Evolutionary conservation across 1,284 basidiomycete species (phyloP).

Genomic region (Hymenochaete sp.): DNA sequence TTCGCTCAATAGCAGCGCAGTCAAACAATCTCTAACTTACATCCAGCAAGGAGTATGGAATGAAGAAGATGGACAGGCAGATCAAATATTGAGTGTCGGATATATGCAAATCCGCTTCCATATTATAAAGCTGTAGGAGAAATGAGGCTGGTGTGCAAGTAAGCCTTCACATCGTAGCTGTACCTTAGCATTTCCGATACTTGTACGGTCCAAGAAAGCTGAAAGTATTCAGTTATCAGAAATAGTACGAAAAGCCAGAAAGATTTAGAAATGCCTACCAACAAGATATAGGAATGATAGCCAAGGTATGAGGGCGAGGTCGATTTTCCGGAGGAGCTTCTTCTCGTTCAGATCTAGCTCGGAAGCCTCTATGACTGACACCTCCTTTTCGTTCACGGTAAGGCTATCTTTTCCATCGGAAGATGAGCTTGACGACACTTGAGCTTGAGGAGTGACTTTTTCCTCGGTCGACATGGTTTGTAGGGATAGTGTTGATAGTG

Average conservation of each 20-base stretch:
- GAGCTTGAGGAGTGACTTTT: background rate
- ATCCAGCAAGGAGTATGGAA: conserved; percentile 14
- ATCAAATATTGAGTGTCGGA: conserved; percentile 20
- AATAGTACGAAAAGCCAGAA: too few relatives aligned
- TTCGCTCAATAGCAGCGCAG: too few relatives aligned
- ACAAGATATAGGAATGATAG: conserved; percentile 65
- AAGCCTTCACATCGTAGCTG: conserved; percentile 7
- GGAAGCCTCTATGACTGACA: background rate
- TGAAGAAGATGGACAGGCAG: conserved; percentile 20
- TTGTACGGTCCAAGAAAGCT: conserved; percentile 71
- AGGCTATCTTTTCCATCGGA: conserved; percentile 23
- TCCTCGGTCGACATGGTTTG: conserved; percentile 6
- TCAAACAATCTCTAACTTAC: too few relatives aligned
- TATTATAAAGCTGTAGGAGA: conserved; percentile 17
- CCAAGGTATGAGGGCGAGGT: conserved; percentile 58
- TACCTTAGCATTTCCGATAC: conserved; percentile 74
- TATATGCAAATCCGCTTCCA: conserved; percentile 18
- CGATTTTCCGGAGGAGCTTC: conserved; percentile 57
- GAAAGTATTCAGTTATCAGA: too few relatives aligned
- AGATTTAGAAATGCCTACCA: too few relatives aligned
- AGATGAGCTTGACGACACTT: conserved; percentile 18
- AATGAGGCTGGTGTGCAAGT: background rate
- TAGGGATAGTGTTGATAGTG: too few relatives aligned
- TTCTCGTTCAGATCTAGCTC: conserved; percentile 40
- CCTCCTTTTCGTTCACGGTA: conserved; percentile 14